Evolutionary conservation across 345 rosid species (phyloP).

Genomic region (Rubroshorea leprosula): DNA sequence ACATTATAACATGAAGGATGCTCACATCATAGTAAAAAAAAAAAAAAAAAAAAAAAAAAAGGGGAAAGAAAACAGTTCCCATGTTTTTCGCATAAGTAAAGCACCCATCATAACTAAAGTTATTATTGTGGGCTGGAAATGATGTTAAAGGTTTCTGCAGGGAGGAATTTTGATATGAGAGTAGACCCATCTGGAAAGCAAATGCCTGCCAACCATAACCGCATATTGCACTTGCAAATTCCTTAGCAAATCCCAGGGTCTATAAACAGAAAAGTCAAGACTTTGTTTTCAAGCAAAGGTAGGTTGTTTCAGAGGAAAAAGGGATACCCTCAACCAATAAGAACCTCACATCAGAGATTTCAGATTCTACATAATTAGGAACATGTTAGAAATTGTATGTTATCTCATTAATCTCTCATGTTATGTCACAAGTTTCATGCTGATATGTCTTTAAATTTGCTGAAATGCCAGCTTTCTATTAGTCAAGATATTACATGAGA

Average conservation of each 20-base stretch:
- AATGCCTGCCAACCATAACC: slow-evolving; percentile 19
- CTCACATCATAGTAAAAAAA: slow-evolving; percentile 13
- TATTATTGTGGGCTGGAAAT: slow-evolving; percentile 26
- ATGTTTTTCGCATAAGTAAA: slow-evolving; percentile 20
- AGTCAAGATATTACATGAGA: no score
- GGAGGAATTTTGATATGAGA: neutral
- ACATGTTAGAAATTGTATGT: no score
- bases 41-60: slow-evolving; percentile 16
- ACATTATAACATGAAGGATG: neutral
- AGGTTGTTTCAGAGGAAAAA: slow-evolving; percentile 24
- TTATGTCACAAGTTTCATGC: no score
- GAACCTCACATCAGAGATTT: no score
- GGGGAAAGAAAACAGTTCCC: slow-evolving; percentile 13
- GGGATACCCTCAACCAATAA: no score
- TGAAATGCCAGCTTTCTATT: no score
- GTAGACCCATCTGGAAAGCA: slow-evolving; percentile 38
- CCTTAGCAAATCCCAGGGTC: slow-evolving; percentile 3
- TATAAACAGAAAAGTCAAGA: slow-evolving; percentile 14
- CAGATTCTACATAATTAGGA: no score
- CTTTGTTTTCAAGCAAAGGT: slow-evolving; percentile 32
- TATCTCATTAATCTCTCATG: no score
- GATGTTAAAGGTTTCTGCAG: slow-evolving; percentile 10
- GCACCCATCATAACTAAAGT: slow-evolving; percentile 26
- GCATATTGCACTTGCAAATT: slow-evolving; percentile 5
- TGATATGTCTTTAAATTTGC: no score